Base-by-base conservation (phyloP, 352 stramenopile genomes). In the Globisporangium solare region DNA sequence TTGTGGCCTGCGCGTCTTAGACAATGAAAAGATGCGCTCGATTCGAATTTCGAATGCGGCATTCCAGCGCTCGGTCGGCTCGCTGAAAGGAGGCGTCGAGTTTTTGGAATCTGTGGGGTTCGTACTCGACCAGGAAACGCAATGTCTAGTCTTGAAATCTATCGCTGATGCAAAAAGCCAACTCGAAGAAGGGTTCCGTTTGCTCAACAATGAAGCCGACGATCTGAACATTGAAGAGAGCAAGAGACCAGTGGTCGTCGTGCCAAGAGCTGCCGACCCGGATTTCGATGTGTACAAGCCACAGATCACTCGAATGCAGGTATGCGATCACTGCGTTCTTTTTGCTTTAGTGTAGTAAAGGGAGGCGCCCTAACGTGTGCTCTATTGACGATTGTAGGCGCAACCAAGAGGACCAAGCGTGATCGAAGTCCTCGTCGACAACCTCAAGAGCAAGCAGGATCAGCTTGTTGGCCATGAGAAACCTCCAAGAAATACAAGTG, bases 231-330 rank as follows among this genome's bases (percentile, higher is more conserved):
- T 95, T 43, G 65, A 81, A 5, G 32, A 15, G 7, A 66, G 67
- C 0, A 54, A 68, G 42, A 76, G 74, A 20, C 78, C 84, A 20
- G 58, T 76, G 60, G 74, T 93, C 20, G 56, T 79, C 1, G 47
- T 67, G 35, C 68, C 77, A 46, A 57, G 66, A 18, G 50, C 64
- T 45, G 45, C 51, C 32, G 68, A 89, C 32, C 54, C 68, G 6
- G 59, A 59, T 14, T 95, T 95, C 48, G 79, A 94, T 57, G 79
- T 88, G 14, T 95, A 82, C 70, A 88, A 92, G 62, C 58, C 86
- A 1, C 78, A 92, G 50, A 95, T 95, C 63, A 93, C 81, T 10
- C 79, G 86, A 18, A 74, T 89, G 58, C 79, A 89, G 73, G 80
- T 87, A 24, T 17, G 46, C 4, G 1, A 32, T n/a, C n/a, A 6